phyloP scores from a whole-genome alignment of 805 yeast species.

The Schizosaccharomyces cryophilus region DNA sequence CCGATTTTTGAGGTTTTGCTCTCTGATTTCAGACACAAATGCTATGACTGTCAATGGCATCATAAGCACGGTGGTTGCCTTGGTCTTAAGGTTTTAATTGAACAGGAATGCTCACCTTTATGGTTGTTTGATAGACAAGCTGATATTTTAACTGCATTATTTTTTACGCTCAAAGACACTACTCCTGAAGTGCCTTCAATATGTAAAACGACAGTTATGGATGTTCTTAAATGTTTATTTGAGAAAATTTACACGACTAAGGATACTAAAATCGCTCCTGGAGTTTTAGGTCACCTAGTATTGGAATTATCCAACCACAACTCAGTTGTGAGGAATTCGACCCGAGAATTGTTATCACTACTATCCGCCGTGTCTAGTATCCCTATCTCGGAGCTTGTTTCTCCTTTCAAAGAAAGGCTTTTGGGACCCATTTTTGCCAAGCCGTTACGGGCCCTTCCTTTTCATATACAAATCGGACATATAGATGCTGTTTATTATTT shows the following conservation, averaged over 20 bases:
- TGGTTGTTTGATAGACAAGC: constrained; percentile 62
- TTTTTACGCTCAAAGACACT: constrained; percentile 74
- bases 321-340: constrained; percentile 54
- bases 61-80: constrained; percentile 71
- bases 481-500: constrained; percentile 93
- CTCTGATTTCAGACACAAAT: constrained; percentile 41
- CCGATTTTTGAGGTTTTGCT: not conserved
- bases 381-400: constrained; percentile 49
- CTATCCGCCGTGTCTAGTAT: constrained; percentile 47
- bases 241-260: constrained; percentile 15
- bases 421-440: constrained; percentile 89
- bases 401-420: constrained; percentile 58
- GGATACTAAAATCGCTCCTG: constrained; percentile 9
- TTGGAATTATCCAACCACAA: constrained; percentile 83
- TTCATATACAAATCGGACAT: constrained; percentile 96
- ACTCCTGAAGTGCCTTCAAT: constrained; percentile 67
- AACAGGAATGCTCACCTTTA: constrained; percentile 34
- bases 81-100: constrained; percentile 52
- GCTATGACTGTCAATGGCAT: constrained; percentile 73
- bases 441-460: constrained; percentile 87
- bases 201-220: constrained; percentile 49
- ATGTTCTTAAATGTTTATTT: constrained; percentile 34
- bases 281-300: constrained; percentile 67
- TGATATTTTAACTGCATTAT: constrained; percentile 64
- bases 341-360: constrained; percentile 42